Evolutionary conservation across 2,329 filamentous ascomycete species (phyloP).

Genomic region (Aspergillus piperis): DNA sequence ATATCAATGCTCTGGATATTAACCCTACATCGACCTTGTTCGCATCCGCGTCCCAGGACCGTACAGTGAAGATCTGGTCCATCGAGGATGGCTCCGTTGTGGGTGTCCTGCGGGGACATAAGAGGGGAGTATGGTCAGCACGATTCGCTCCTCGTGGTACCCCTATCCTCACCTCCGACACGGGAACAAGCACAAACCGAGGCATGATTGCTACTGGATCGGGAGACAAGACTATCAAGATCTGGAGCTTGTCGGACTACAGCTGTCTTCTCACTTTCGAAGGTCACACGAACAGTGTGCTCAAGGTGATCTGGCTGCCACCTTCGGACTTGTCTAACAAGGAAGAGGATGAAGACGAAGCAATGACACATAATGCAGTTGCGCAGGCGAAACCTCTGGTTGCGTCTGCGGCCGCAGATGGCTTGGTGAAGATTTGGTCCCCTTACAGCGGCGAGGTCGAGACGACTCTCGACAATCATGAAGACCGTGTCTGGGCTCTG

Average conservation of each 20-base stretch:
- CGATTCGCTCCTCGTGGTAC: slow-evolving; percentile 81
- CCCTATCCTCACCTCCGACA: slow-evolving; percentile 72
- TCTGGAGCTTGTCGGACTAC: slow-evolving; percentile 93
- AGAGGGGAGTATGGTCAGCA: slow-evolving; percentile 93
- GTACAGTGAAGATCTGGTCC: slow-evolving; percentile 96
- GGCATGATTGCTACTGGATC: slow-evolving; percentile 87
- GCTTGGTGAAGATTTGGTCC: slow-evolving; percentile 95
- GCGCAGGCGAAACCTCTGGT: slow-evolving; percentile 49
- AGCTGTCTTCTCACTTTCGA: slow-evolving; percentile 92
- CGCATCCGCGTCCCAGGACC: slow-evolving; percentile 94
- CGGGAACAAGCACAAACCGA: slow-evolving; percentile 69
- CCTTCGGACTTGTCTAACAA: slow-evolving; percentile 44
- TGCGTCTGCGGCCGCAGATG: slow-evolving; percentile 87
- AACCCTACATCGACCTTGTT: slow-evolving; percentile 76
- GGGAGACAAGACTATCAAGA: slow-evolving; percentile 92
- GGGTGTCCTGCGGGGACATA: slow-evolving; percentile 88
- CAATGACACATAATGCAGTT: slow-evolving; percentile 31
- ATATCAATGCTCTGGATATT: slow-evolving; percentile 92
- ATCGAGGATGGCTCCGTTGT: slow-evolving; percentile 84
- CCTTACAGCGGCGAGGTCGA: slow-evolving; percentile 80
- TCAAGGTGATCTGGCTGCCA: slow-evolving; percentile 88
- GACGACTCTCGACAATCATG: slow-evolving; percentile 93
- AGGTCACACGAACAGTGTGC: slow-evolving; percentile 90
- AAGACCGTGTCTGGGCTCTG: slow-evolving; percentile 91
- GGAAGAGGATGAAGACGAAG: slow-evolving; percentile 37